These are phyloP conservation scores for Ailanthus altissimus DNA, from an alignment of 345 rosid genomes.

Conservation along the genomic window DNA sequence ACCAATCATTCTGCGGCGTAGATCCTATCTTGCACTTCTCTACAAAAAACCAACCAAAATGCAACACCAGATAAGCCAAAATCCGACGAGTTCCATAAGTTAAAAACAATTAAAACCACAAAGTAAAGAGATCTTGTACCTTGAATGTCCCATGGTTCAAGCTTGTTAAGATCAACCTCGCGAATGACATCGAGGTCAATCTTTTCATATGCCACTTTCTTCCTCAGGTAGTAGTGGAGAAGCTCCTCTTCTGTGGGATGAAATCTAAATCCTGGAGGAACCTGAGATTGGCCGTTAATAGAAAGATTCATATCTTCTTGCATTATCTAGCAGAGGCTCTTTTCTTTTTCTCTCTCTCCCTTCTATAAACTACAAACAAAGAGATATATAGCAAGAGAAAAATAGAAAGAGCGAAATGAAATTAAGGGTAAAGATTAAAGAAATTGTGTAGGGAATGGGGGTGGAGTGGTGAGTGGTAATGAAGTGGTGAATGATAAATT, in stretches of 20 bases:
- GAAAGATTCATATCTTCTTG: slow-evolving; percentile 71
- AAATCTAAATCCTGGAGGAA: slow-evolving; percentile 98
- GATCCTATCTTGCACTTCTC: slow-evolving; percentile 94
- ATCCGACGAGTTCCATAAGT: no score
- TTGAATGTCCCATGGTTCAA: slow-evolving; percentile 99
- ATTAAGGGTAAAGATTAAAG: neutral
- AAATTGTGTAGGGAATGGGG: neutral
- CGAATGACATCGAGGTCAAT: slow-evolving; percentile 96
- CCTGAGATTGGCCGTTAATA: slow-evolving; percentile 89
- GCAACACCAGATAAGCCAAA: no score
- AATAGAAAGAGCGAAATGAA: neutral
- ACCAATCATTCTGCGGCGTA: slow-evolving; percentile 96
- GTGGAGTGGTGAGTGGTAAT: slow-evolving; percentile 44
- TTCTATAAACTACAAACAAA: neutral
- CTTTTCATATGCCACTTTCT: slow-evolving; percentile 80
- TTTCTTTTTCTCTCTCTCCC: no score
- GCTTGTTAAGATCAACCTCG: slow-evolving; percentile 98
- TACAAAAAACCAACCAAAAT: slow-evolving; percentile 31
- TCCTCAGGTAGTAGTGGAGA: slow-evolving; percentile 86
- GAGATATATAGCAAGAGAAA: neutral
- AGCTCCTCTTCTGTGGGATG: slow-evolving; percentile 99
- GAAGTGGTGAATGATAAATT: slow-evolving; percentile 60
- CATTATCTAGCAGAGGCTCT: slow-evolving; percentile 34
- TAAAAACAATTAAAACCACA: neutral
- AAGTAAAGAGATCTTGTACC: slow-evolving; percentile 37